Conservation (phyloP, 352 stramenopile genomes). For the Pythium biforme region DNA sequence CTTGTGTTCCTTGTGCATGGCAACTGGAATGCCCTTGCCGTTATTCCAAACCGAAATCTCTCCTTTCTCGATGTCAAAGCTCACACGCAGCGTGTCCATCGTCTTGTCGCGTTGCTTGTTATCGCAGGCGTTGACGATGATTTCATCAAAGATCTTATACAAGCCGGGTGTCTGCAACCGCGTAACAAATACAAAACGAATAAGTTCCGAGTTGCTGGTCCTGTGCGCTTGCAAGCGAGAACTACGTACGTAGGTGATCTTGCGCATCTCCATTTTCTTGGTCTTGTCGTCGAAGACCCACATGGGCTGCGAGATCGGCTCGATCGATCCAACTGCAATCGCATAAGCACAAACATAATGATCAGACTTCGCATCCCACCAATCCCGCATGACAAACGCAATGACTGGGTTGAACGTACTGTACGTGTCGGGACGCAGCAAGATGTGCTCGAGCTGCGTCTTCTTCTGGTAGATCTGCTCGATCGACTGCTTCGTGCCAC, state of each 20-base stretch:
- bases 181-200: neutral
- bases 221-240: neutral
- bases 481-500: conserved; percentile 63
- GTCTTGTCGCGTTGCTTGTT: conserved; percentile 99
- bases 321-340: conserved; percentile 92
- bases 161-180: conserved; percentile 86
- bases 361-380: neutral
- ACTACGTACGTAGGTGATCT: conserved; percentile 88
- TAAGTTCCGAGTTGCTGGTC: neutral
- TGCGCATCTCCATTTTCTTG: conserved; percentile 91
- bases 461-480: conserved; percentile 98
- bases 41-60: conserved; percentile 98
- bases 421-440: conserved; percentile 97
- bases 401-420: conserved; percentile 46
- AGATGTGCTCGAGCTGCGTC: conserved; percentile 97
- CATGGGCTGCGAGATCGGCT: conserved; percentile 90
- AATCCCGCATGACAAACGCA: neutral
- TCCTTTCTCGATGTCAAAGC: conserved; percentile 90
- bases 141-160: conserved; percentile 99
- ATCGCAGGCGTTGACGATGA: conserved; percentile 99
- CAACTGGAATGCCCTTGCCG: conserved; percentile 96
- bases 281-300: conserved; percentile 90
- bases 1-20: conserved; percentile 96
- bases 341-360: neutral
- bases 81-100: conserved; percentile 94